Conservation (phyloP, 2,329 filamentous ascomycete species). For the Fusarium cicatricum region DNA sequence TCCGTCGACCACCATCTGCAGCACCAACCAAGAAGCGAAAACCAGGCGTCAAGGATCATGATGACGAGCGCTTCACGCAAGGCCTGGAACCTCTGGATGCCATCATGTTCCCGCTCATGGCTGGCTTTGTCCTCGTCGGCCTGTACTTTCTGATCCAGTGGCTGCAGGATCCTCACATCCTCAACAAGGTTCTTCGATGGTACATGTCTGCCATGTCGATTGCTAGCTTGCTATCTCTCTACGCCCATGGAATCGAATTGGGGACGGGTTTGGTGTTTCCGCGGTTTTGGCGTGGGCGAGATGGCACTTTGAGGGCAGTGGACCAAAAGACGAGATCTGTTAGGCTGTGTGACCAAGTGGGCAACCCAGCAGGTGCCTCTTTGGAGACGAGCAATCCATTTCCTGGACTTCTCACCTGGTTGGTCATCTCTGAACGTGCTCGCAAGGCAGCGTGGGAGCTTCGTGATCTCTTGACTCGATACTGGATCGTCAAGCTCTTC, state of each 20-base stretch:
- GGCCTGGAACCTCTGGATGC: conserved; percentile 76
- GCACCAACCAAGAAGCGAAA: conserved; percentile 62
- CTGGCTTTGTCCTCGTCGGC: conserved; percentile 73
- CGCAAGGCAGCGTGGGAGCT: conserved; percentile 55
- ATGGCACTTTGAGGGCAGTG: conserved; percentile 56
- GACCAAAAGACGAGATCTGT: conserved; percentile 53
- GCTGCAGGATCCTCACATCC: conserved; percentile 79
- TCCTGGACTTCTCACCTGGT: conserved; percentile 47
- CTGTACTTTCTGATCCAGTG: conserved; percentile 92
- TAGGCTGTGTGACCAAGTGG: conserved; percentile 46
- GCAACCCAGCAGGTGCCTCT: conserved; percentile 40
- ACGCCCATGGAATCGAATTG: conserved; percentile 76
- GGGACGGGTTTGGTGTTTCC: conserved; percentile 76
- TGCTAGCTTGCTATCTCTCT: conserved; percentile 76
- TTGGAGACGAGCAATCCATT: conserved; percentile 41
- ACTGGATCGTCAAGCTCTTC: conserved; percentile 60
- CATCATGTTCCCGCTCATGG: conserved; percentile 82
- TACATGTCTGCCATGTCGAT: conserved; percentile 86
- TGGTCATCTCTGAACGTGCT: conserved; percentile 39
- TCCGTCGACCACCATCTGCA: conserved; percentile 84
- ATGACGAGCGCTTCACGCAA: conserved; percentile 60
- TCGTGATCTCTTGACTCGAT: conserved; percentile 58
- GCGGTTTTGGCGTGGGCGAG: conserved; percentile 64
- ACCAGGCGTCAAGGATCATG: conserved; percentile 53
- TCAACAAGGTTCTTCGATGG: conserved; percentile 83